Evolutionary conservation across 768 basidiomycete genomes (phyloP).

Genomic region (Podaxis sp.): DNA sequence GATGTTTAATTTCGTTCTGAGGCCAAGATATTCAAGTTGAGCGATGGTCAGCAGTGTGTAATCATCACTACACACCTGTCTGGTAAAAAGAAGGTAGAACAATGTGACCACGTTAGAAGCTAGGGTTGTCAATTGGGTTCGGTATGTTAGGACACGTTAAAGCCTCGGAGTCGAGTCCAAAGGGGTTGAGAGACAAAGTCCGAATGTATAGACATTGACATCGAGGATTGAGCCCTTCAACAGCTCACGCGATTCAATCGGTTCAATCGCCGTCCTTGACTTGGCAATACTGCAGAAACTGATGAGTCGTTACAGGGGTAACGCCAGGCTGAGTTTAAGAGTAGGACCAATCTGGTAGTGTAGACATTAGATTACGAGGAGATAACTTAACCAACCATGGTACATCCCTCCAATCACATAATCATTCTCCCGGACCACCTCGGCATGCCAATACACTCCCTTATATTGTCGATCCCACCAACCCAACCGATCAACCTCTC

Average conservation of each 20-base stretch:
- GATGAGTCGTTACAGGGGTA: not conserved
- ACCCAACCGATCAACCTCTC: conserved; percentile 88
- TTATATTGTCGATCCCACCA: conserved; percentile 83
- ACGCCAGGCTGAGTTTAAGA: not conserved
- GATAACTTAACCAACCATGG: not conserved
- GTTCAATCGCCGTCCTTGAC: not conserved
- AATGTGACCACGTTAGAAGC: too few species aligned
- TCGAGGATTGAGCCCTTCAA: too few species aligned
- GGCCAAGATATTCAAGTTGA: too few species aligned
- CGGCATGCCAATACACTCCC: conserved; percentile 91
- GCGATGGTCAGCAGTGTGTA: too few species aligned
- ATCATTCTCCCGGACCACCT: conserved; percentile 82
- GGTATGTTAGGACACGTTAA: too few species aligned
- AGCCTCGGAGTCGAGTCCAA: too few species aligned
- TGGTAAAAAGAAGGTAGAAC: too few species aligned
- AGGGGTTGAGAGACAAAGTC: too few species aligned
- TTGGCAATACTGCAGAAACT: not conserved
- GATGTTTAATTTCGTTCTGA: too few species aligned
- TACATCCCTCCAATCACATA: conserved; percentile 31
- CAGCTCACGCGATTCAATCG: not conserved
- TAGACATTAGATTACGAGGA: not conserved
- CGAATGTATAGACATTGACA: too few species aligned
- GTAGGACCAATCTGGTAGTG: not conserved
- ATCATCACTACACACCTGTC: too few species aligned
- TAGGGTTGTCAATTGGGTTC: too few species aligned